Base-by-base conservation (phyloP, 805 yeast species). In the Candida xyloterini region DNA sequence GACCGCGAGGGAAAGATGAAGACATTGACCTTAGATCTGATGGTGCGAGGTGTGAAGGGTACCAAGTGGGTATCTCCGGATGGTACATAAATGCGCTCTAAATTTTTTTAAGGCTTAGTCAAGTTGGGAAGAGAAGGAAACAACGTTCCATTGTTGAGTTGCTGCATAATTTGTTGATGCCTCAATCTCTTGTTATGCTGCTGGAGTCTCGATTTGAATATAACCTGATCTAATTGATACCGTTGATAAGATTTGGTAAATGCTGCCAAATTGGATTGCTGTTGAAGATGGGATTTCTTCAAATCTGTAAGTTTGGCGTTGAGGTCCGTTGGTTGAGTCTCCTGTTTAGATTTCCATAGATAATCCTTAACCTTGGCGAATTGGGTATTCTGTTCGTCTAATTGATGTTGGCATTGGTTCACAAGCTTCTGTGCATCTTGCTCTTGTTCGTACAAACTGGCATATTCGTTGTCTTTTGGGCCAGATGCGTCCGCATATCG, bases 171-270 rank as follows among this genome's bases (percentile, higher is more conserved):
- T 42, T 59, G 59, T 29, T 52, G 57, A 37, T 57, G 59, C 33
- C 52, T 51, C 38, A 55, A 52, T 28, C 59, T 65, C 43, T 72
- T 71, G 27, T 56, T 52, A 38, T 60, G 57, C 28, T 55, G 56
- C 30, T 64, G 57, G 18, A 73, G 48, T 41, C 82, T 53, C 25
- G 61, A 56, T 41, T 57, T 65, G 51, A 68, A 74, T 27, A 76
- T 66, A 22, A 61, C 66, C 11, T 55, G 44, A 50, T 71, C 67
- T 34, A 76, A 57, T 26, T 53, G 59, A 50, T 60, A 75, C 26
- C 61, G 56, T 40, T 62, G 67, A 50, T 70, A 69, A 35, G 53
- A 48, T 15, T 50, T 52, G 13, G 55, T 53, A 16, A 70, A 60
- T 3, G 14, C 44, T 23, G 2, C 7, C 15, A 30, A 24, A 11